Conservation (phyloP, 371 early-diverging fungal species). For the Mortierella sp. region DNA sequence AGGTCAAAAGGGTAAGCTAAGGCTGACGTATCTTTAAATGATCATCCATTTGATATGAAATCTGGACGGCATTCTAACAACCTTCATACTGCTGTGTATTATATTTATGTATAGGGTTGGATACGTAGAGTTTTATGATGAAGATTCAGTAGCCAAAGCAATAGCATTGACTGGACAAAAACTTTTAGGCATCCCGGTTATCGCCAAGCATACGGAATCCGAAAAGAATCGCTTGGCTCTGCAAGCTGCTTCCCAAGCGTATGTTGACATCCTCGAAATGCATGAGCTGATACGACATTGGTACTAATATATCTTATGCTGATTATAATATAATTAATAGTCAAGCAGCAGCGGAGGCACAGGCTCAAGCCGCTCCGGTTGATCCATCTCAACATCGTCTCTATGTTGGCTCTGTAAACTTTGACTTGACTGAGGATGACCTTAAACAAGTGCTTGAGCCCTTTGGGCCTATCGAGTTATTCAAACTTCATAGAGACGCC, state of each 20-base stretch:
- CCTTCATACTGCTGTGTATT: background rate
- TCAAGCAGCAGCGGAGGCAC: constrained; percentile 57
- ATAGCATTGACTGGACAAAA: constrained; percentile 88
- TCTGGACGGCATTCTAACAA: background rate
- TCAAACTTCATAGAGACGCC: constrained; percentile 83
- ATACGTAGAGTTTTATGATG: constrained; percentile 96
- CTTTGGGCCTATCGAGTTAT: constrained; percentile 89
- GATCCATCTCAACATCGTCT: constrained; percentile 74
- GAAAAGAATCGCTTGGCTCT: constrained; percentile 90
- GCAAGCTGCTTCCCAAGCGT: constrained; percentile 68
- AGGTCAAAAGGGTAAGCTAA: constrained; percentile 91
- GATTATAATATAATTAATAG: constrained; percentile 11
- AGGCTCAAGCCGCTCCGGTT: constrained; percentile 17
- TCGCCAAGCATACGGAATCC: constrained; percentile 92
- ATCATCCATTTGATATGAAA: background rate
- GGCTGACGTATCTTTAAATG: background rate
- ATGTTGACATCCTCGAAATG: constrained; percentile 39
- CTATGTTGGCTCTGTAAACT: constrained; percentile 87
- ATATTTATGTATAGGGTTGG: constrained; percentile 62
- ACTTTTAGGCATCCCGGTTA: constrained; percentile 94
- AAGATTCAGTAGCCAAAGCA: constrained; percentile 86
- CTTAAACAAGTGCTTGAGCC: constrained; percentile 87
- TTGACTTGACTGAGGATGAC: constrained; percentile 87
- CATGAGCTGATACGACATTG: background rate
- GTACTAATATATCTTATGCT: background rate